A percentile compares a stretch with the other conserved stretches of the same genome.
phyloP scores from a whole-genome alignment of 768 basidiomycete species.

The Naganishia friedmannii region DNA sequence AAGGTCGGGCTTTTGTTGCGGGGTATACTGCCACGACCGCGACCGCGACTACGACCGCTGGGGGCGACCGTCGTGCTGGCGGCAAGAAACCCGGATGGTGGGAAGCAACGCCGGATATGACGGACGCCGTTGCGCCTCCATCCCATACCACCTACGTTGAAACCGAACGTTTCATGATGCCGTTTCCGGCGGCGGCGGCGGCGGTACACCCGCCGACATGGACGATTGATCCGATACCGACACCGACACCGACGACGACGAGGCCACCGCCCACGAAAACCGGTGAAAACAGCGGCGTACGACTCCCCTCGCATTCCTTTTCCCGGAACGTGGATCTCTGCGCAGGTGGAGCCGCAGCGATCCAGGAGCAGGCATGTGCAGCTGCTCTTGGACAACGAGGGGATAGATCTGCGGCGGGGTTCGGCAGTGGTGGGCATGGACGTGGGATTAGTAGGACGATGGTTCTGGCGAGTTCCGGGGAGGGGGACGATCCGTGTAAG shows the following conservation, averaged over 20 bases:
- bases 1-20: too few species aligned
- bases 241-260: neutral
- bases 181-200: too few species aligned
- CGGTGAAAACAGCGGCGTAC: neutral
- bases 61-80: neutral
- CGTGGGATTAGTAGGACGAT: slow-evolving; percentile 16
- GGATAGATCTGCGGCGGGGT: neutral
- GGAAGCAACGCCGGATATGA: neutral
- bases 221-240: too few species aligned
- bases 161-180: too few species aligned
- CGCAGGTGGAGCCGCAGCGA: neutral
- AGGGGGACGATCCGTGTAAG: slow-evolving; percentile 11
- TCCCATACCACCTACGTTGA: too few species aligned
- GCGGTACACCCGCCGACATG: too few species aligned
- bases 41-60: too few species aligned
- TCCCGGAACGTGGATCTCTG: slow-evolving; percentile 1
- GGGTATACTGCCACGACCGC: too few species aligned
- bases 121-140: neutral
- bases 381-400: too few species aligned
- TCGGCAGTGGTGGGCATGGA: neutral
- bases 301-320: slow-evolving; percentile 14
- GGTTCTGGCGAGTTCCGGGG: neutral
- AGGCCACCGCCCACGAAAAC: neutral
- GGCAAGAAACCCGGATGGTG: neutral
- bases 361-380: too few species aligned